Evolutionary conservation across 345 rosid genomes (phyloP).

Genomic region (Linum tenue): DNA sequence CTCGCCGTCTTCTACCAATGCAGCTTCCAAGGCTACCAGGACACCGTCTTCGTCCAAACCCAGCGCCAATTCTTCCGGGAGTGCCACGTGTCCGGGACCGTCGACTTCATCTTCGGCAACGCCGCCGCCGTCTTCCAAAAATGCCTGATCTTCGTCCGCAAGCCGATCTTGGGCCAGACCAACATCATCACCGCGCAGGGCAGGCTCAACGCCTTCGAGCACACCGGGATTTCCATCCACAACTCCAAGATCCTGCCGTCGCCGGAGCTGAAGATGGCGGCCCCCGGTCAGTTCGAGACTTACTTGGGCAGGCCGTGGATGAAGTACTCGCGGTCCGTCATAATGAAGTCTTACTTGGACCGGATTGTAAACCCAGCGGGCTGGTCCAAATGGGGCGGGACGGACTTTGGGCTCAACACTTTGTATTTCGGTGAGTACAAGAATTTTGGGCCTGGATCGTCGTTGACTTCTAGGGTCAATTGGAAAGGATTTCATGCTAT

Average conservation of each 20-base stretch:
- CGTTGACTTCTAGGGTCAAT: not conserved
- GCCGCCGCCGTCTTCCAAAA: conserved; percentile 73
- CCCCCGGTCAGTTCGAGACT: conserved; percentile 24
- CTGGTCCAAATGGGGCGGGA: not conserved
- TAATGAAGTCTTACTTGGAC: not conserved
- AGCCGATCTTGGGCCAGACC: conserved; percentile 55
- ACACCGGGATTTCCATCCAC: conserved; percentile 74
- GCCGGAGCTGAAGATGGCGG: conserved; percentile 46
- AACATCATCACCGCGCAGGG: conserved; percentile 75
- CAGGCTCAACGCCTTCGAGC: conserved; percentile 71
- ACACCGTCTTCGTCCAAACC: conserved; percentile 69
- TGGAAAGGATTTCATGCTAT: conserved; percentile 1
- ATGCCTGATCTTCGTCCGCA: conserved; percentile 65
- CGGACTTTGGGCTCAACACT: not conserved
- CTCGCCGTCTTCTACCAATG: conserved; percentile 76
- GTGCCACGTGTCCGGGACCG: conserved; percentile 73
- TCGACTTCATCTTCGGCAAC: conserved; percentile 85
- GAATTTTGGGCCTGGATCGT: not conserved
- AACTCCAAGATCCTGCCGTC: conserved; percentile 67
- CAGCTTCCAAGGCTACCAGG: conserved; percentile 74
- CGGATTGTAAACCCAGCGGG: not conserved
- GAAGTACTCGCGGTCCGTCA: not conserved
- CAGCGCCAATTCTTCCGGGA: conserved; percentile 79
- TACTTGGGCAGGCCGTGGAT: not conserved
- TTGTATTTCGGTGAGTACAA: not conserved